Percentiles rank a stretch among this genome's conserved stretches.
Conservation (phyloP, 768 basidiomycete species). For the Dioszegia crocea region DNA sequence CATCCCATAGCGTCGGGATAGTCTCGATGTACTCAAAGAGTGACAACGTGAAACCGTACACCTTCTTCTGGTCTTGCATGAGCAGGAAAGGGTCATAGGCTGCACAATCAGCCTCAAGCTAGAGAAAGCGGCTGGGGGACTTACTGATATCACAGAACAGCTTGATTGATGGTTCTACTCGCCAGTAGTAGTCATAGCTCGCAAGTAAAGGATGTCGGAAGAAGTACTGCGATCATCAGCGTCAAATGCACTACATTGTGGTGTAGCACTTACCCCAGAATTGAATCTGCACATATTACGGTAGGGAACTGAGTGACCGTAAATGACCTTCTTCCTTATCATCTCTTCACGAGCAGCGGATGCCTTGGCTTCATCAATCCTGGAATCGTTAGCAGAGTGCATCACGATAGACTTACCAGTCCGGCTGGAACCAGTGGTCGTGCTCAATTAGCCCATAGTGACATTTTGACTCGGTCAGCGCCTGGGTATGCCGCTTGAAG, state of each 20-base stretch:
- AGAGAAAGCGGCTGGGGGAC: neutral
- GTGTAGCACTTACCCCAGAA: conserved; percentile 64
- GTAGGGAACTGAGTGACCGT: conserved; percentile 59
- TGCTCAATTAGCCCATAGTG: conserved; percentile 62
- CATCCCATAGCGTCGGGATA: conserved; percentile 73
- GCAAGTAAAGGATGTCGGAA: conserved; percentile 72
- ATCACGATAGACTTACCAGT: conserved; percentile 49
- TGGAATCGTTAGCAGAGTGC: neutral
- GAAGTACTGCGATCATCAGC: conserved; percentile 60
- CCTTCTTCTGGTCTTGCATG: conserved; percentile 74
- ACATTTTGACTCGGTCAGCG: conserved; percentile 61
- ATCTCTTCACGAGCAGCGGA: conserved; percentile 59
- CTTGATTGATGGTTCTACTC: conserved; percentile 78
- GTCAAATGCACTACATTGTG: conserved; percentile 9
- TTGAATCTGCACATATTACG: conserved; percentile 96
- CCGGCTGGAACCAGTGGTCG: conserved; percentile 71
- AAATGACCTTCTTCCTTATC: conserved; percentile 60
- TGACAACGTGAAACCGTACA: conserved; percentile 82
- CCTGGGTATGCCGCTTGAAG: conserved; percentile 50
- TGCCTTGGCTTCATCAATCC: conserved; percentile 72
- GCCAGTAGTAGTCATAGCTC: conserved; percentile 82
- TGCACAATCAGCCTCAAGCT: conserved; percentile 11
- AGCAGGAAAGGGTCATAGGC: conserved; percentile 69
- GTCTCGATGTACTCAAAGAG: conserved; percentile 74
- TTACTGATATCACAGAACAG: conserved; percentile 65